Conservation (phyloP, 495 filamentous ascomycete genomes). For the Aspergillus incahuasiensis region DNA sequence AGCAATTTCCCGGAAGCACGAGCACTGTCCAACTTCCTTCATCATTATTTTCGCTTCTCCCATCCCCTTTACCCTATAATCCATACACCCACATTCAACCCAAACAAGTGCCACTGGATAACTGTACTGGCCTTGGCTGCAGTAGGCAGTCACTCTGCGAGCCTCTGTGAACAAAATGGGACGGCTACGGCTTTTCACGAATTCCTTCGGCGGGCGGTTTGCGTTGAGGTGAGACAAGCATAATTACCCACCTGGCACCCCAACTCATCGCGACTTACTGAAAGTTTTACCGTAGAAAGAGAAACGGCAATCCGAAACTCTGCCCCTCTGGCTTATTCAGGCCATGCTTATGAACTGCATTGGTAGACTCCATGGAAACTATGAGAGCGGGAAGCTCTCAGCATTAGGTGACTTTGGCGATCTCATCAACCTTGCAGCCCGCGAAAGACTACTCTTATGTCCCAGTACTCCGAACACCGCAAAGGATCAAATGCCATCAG, state of each 20-base stretch:
- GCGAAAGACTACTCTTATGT: conserved; percentile 22
- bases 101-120: conserved; percentile 40
- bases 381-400: conserved; percentile 24
- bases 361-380: conserved; percentile 36
- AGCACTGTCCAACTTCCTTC: conserved; percentile 29
- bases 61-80: conserved; percentile 43
- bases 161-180: conserved; percentile 22
- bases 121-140: conserved; percentile 39
- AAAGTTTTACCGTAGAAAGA: conserved; percentile 23
- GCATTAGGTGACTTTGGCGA: conserved; percentile 30
- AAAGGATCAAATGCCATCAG: conserved; percentile 10
- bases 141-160: conserved; percentile 40
- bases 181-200: conserved; percentile 38
- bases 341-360: conserved; percentile 38
- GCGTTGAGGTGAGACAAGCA: conserved; percentile 27
- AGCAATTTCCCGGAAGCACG: conserved; percentile 31
- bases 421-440: conserved; percentile 27
- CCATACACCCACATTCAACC: conserved; percentile 38
- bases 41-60: conserved; percentile 37
- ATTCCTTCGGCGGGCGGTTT: conserved; percentile 38
- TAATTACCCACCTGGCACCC: not conserved
- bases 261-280: not conserved
- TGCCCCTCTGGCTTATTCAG: conserved; percentile 35
- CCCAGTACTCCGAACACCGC: not conserved
- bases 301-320: conserved; percentile 11